A percentile compares a stretch with the other conserved stretches of the same genome.
These are phyloP conservation scores for Xylariales sp. DNA, from an alignment of 2,329 filamentous ascomycete genomes.

Conservation along the genomic window DNA sequence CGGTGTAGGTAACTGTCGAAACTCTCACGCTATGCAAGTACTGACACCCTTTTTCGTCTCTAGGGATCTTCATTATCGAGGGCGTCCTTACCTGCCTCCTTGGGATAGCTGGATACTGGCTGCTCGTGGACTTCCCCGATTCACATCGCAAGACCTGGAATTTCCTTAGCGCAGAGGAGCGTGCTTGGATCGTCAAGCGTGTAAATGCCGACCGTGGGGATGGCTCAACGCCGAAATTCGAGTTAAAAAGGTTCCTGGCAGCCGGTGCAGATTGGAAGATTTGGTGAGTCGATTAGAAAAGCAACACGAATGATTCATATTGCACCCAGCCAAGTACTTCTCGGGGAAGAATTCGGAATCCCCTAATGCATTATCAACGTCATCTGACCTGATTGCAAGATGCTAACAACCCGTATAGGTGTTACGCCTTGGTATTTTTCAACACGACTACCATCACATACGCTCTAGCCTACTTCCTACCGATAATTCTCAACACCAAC, in stretches of 20 bases:
- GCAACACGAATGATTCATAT: background rate
- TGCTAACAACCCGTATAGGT: constrained; percentile 36
- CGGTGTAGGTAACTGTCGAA: constrained; percentile 66
- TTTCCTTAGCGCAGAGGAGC: constrained; percentile 37
- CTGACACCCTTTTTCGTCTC: too few species aligned
- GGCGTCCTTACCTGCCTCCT: constrained; percentile 51
- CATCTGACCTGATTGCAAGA: background rate
- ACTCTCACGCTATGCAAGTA: too few species aligned
- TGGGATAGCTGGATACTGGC: constrained; percentile 30
- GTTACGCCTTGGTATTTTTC: constrained; percentile 56
- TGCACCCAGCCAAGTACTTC: too few species aligned
- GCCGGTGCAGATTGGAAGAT: constrained; percentile 22
- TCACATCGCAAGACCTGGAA: constrained; percentile 30
- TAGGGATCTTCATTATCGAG: constrained; percentile 30
- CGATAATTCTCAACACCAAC: constrained; percentile 61
- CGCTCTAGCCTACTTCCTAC: constrained; percentile 73
- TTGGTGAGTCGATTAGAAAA: constrained; percentile 4
- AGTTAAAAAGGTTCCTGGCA: constrained; percentile 29
- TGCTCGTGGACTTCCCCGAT: constrained; percentile 48
- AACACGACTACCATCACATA: constrained; percentile 69
- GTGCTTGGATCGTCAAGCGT: constrained; percentile 30
- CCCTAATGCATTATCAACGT: too few species aligned
- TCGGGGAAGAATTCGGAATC: too few species aligned
- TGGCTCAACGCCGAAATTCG: constrained; percentile 42
- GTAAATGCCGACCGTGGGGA: constrained; percentile 44